A percentile compares a stretch with the other conserved stretches of the same genome.
Conservation (phyloP, 352 stramenopile species). For the Phytophthora syringae region DNA sequence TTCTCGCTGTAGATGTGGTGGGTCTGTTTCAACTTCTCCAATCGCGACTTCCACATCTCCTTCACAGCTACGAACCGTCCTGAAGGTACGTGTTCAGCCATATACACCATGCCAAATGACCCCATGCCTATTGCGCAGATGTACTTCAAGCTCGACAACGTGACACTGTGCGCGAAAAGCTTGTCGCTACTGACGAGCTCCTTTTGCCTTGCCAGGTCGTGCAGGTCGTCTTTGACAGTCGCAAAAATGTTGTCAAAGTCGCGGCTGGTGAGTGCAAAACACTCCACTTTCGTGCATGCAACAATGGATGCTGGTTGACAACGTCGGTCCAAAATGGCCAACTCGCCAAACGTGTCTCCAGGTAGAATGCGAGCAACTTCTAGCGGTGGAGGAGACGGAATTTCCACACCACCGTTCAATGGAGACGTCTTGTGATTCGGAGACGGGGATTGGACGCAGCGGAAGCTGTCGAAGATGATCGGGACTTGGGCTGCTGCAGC, state of each 20-base stretch:
- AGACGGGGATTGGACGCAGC: conserved; percentile 13
- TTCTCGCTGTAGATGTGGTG: conserved; percentile 98
- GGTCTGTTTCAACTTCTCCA: conserved; percentile 65
- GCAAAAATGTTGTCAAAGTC: conserved; percentile 70
- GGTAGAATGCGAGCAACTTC: conserved; percentile 51
- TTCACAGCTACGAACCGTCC: conserved; percentile 68
- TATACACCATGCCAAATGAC: conserved; percentile 95
- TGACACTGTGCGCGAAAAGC: conserved; percentile 56
- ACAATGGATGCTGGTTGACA: conserved; percentile 73
- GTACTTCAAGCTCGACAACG: conserved; percentile 62
- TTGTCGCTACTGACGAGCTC: conserved; percentile 45
- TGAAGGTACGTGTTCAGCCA: conserved; percentile 88
- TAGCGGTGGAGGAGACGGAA: not conserved
- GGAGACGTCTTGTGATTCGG: conserved; percentile 20
- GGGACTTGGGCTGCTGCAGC: conserved; percentile 42
- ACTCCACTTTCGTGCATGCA: conserved; percentile 64
- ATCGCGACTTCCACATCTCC: conserved; percentile 42
- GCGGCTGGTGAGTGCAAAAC: conserved; percentile 66
- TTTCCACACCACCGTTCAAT: conserved; percentile 7
- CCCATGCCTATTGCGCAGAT: conserved; percentile 87
- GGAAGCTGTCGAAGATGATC: conserved; percentile 20
- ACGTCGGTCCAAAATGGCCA: conserved; percentile 55
- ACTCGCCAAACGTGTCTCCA: conserved; percentile 74
- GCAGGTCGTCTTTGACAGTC: conserved; percentile 41
- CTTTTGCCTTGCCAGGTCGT: conserved; percentile 40